Base-by-base conservation (phyloP, 768 basidiomycete species). In the Udeniomyces megalosporus region DNA sequence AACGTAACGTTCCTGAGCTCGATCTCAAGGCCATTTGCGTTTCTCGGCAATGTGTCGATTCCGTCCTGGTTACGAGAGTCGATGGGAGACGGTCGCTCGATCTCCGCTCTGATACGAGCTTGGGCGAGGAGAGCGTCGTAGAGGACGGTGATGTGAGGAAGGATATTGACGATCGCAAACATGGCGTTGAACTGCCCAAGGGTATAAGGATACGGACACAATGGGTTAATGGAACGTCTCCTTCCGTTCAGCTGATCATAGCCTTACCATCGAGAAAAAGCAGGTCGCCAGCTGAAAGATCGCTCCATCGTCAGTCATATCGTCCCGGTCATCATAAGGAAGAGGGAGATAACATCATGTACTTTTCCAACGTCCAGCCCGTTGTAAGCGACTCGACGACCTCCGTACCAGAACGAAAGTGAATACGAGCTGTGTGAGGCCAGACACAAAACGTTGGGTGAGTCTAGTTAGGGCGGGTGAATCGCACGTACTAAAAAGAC, bases 1-100 rank as follows among this genome's bases (percentile, higher is more conserved):
- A 74, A 72, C 10, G 69, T 67, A 42, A 72, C 70, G 55, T 68
- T 61, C 11, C 68, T 64, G 15, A 74, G 64, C 53, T 69, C 64
- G 67, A 74, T 64, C 4, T 56, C 53, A 24, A 54, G 47, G 6
- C 61, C 61, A 48, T 58, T 48, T 38, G 53, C 50, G 8, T 56
- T 17, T 14, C 14, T 24, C 10, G 70, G 66, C 20, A 61, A 34
- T 10, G 46, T 6, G 12, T 46, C 60, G 15, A 70, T 5, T 31
- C 71, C 71, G 1, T 53, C 12, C 3, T 58, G 10, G 42, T 67
- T 54, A 15, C 69, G 68, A 3, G 68, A 60, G 44, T 72, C 71
- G 68, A 72, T 72, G 1, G 66, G 56, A 12, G 70, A 70, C 24
- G 64, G 15, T 20, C 71, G 66, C 22, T 71, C 70, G 42, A 72